phyloP scores from a whole-genome alignment of 345 rosid species.

The Kernera saxatilis region DNA sequence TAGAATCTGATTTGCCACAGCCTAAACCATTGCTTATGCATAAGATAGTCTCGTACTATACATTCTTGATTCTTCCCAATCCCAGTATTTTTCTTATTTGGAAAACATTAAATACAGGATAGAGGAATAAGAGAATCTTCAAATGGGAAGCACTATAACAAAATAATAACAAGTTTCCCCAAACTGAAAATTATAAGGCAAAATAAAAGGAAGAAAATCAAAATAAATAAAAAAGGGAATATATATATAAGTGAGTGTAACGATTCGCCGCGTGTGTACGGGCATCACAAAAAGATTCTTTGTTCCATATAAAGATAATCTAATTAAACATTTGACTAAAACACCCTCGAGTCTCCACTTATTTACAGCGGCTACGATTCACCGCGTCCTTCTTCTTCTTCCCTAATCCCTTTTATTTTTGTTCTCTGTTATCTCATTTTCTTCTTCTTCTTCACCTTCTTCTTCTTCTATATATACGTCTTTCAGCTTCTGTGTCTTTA shows the following conservation, averaged over 20 bases:
- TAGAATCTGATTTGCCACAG: neutral
- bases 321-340: neutral
- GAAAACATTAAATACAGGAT: constrained; percentile 2
- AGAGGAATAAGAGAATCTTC: constrained; percentile 19
- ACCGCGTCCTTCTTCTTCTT: constrained; percentile 39
- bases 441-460: constrained; percentile 20
- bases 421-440: neutral
- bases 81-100: neutral
- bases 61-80: neutral
- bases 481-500: constrained; percentile 24
- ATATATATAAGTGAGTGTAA: constrained; percentile 13
- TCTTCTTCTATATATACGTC: constrained; percentile 24
- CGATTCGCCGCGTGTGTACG: constrained; percentile 55
- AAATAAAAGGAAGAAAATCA: constrained; percentile 9
- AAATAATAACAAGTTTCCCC: constrained; percentile 7
- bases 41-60: neutral
- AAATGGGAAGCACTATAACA: neutral
- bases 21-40: constrained; percentile 4
- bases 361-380: constrained; percentile 27
- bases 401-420: constrained; percentile 32
- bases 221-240: neutral
- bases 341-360: constrained; percentile 25
- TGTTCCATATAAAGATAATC: constrained; percentile 28
- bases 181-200: constrained; percentile 6
- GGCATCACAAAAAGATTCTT: constrained; percentile 33